These are phyloP conservation scores for Penicillium taxi DNA, from an alignment of 495 filamentous ascomycete genomes.

Conservation along the genomic window DNA sequence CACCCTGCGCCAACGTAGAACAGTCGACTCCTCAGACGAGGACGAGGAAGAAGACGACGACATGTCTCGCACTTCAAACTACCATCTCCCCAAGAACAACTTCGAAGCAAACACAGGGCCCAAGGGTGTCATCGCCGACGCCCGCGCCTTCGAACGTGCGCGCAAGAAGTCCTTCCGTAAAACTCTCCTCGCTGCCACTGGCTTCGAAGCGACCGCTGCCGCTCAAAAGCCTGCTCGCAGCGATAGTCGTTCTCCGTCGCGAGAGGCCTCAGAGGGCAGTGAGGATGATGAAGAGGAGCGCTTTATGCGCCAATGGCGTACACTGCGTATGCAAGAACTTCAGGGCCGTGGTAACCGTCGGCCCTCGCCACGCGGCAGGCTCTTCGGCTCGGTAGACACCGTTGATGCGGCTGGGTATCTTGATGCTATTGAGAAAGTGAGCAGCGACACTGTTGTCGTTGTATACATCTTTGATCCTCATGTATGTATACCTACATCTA, in stretches of 20 bases:
- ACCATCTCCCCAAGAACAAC: constrained; percentile 49
- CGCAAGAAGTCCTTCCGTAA: constrained; percentile 54
- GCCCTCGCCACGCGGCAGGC: constrained; percentile 59
- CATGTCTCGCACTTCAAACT: constrained; percentile 34
- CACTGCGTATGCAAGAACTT: constrained; percentile 68
- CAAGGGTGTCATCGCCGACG: constrained; percentile 97
- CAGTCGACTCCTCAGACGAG: constrained; percentile 47
- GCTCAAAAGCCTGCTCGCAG: constrained; percentile 22
- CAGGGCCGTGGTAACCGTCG: constrained; percentile 48
- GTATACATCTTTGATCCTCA: constrained; percentile 89
- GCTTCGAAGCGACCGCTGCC: constrained; percentile 20
- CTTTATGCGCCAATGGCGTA: constrained; percentile 78
- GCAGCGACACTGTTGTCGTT: constrained; percentile 76
- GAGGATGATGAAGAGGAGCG: constrained; percentile 71
- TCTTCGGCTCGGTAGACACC: constrained; percentile 68
- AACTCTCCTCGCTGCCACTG: constrained; percentile 35
- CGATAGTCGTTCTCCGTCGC: constrained; percentile 25
- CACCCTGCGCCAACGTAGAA: constrained; percentile 27
- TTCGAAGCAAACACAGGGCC: constrained; percentile 90
- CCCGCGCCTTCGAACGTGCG: constrained; percentile 79
- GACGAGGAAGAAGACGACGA: constrained; percentile 33
- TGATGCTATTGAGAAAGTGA: constrained; percentile 87
- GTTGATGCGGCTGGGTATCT: constrained; percentile 90
- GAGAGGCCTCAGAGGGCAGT: constrained; percentile 21
- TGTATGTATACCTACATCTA: constrained; percentile 45